Conservation (phyloP, 2,329 filamentous ascomycete genomes). For the Aureobasidium zeae region DNA sequence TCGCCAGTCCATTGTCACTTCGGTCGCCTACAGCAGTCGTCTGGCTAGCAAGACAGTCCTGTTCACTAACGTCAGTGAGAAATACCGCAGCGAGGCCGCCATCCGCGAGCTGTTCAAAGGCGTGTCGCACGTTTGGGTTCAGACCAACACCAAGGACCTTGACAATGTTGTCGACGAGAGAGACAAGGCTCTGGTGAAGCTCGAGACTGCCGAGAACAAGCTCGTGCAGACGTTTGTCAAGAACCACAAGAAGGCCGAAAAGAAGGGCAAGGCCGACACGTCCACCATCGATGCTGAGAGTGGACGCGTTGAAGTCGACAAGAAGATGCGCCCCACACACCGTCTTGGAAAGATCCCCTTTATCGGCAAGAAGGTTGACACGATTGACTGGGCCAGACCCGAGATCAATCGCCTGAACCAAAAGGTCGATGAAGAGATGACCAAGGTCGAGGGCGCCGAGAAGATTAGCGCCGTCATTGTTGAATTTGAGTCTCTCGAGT, state of each 20-base stretch:
- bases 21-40: constrained; percentile 35
- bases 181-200: constrained; percentile 33
- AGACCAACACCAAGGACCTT: constrained; percentile 38
- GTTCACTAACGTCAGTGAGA: constrained; percentile 42
- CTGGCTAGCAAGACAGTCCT: constrained; percentile 41
- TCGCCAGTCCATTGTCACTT: constrained; percentile 40
- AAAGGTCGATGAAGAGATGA: constrained; percentile 52
- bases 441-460: constrained; percentile 48
- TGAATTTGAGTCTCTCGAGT: constrained; percentile 72
- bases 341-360: constrained; percentile 59
- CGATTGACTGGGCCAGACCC: constrained; percentile 73
- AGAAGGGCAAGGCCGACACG: constrained; percentile 11
- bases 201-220: constrained; percentile 39
- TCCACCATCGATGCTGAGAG: constrained; percentile 19
- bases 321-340: constrained; percentile 69
- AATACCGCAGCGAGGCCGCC: constrained; percentile 50
- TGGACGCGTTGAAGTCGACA: constrained; percentile 41
- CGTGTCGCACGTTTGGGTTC: constrained; percentile 36
- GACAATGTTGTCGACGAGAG: constrained; percentile 37
- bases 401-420: constrained; percentile 66
- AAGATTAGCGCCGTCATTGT: constrained; percentile 73
- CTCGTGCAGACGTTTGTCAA: constrained; percentile 31
- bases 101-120: constrained; percentile 56
- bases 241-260: constrained; percentile 18
- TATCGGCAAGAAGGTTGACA: constrained; percentile 78